Evolutionary conservation across 2,329 filamentous ascomycete genomes (phyloP).

Genomic region (Penicillium digitatum): DNA sequence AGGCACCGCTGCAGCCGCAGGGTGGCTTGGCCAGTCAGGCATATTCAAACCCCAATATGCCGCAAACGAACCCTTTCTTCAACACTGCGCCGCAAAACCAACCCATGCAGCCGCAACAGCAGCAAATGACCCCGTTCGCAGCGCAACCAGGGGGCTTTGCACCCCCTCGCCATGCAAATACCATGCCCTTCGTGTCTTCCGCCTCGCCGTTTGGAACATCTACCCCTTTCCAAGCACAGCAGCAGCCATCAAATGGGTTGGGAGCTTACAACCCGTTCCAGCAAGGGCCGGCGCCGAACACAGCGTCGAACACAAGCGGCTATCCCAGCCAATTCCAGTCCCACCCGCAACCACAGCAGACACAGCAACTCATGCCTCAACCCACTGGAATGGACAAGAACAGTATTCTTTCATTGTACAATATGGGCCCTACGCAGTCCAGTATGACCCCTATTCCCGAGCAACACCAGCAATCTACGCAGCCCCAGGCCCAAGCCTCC

Average conservation of each 20-base stretch:
- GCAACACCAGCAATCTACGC: conserved; percentile 8
- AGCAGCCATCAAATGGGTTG: conserved; percentile 18
- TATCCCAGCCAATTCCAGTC: conserved; percentile 28
- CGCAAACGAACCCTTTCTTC: conserved; percentile 39
- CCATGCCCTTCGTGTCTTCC: conserved; percentile 36
- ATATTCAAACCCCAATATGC: conserved; percentile 22
- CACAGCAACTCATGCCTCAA: conserved; percentile 38
- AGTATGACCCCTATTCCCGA: conserved; percentile 32
- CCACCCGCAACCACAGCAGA: conserved; percentile 17
- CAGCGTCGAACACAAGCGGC: conserved; percentile 22
- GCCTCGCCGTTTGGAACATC: conserved; percentile 30
- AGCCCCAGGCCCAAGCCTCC: conserved; percentile 21
- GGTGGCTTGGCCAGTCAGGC: conserved; percentile 23
- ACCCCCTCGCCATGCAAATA: conserved; percentile 36
- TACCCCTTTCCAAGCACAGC: conserved; percentile 28
- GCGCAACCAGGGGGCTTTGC: conserved; percentile 1
- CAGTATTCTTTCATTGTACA: conserved; percentile 47
- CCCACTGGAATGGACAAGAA: conserved; percentile 46
- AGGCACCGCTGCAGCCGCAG: conserved; percentile 30
- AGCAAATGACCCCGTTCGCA: conserved; percentile 7
- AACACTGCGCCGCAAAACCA: conserved; percentile 23
- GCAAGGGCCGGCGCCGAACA: conserved; percentile 25
- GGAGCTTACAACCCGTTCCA: conserved; percentile 36
- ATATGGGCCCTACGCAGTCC: conserved; percentile 37
- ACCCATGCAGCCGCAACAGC: conserved; percentile 23